Evolutionary conservation across 2,329 filamentous ascomycete genomes (phyloP), one percentile per base, ranked within the genome.

Genomic region (Cordyceps cicadae): DNA sequence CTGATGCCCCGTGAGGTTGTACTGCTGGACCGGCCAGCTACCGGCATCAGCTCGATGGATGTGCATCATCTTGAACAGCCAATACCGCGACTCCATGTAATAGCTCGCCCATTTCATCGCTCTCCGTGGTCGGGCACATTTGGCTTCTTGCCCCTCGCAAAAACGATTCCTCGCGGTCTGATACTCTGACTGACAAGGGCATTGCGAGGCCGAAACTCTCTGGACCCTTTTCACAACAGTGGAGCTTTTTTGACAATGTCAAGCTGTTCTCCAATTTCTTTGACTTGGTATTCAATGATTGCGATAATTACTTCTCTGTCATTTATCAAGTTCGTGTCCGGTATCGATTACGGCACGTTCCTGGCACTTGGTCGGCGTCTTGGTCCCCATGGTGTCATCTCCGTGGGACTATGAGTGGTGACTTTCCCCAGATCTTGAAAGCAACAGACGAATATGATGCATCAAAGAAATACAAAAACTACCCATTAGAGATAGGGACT

Each of bases 331-430:
- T 68, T 26, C 68, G 60, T 26, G 60, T 58, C n/a, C 70, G 69
- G 69, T 61, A 66, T 46, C 66, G 68, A 4, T 58, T 71, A 41
- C 65, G 69, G 15, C 67, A 71, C 56, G 66, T 71, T 54, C 69
- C 69, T 0, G 69, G 69, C 0, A 69, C 69, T 0, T 34, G 45
- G 7, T 55, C 62, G 6, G 67, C 66, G 5, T 67, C 50, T 37
- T 71, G 69, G 69, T 66, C 69, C 8, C 57, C 65, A 15, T 70
- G 67, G 67, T 70, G 69, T 69, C 69, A 71, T 60, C 65, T 70
- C 1, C 65, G 62, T 0, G 64, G 64, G 3, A 69, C 68, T 19
- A 62, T 71, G 32, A 61, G 69, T 11, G 69, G 69, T 15, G 64
- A 63, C 11, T 71, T 71, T 48, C 68, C 71, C 52, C 66, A 70